Percentiles rank a stretch among this genome's conserved stretches.
phyloP scores from a whole-genome alignment of 495 filamentous ascomycete species.

The Neurospora tetrasperma region DNA sequence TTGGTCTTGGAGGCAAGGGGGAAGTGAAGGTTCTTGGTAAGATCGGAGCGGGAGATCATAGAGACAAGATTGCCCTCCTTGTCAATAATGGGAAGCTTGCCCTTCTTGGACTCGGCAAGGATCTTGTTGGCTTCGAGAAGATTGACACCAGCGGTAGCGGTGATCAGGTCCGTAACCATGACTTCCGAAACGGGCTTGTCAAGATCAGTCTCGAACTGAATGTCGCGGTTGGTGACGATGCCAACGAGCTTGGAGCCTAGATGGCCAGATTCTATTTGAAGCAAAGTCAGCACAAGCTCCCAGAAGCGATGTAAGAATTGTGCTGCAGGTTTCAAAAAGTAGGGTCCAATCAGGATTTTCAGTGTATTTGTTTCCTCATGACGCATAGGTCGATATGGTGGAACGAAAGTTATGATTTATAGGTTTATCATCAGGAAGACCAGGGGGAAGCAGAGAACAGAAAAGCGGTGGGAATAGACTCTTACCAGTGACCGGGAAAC shows the following conservation, averaged over 20 bases:
- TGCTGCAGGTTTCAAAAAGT: slow-evolving; percentile 27
- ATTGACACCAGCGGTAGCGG: slow-evolving; percentile 74
- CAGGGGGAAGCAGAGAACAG: slow-evolving; percentile 8
- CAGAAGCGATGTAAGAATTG: slow-evolving; percentile 6
- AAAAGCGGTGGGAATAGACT: slow-evolving; percentile 18
- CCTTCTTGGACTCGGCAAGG: slow-evolving; percentile 92
- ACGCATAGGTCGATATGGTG: slow-evolving; percentile 84
- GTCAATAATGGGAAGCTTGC: slow-evolving; percentile 96
- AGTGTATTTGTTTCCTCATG: slow-evolving; percentile 59
- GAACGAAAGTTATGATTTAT: slow-evolving; percentile 98
- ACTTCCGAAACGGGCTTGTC: slow-evolving; percentile 70
- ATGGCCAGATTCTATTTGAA: slow-evolving; percentile 67
- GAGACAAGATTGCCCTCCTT: slow-evolving; percentile 76
- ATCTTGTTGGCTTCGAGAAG: slow-evolving; percentile 86
- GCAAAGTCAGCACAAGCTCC: slow-evolving; percentile 21
- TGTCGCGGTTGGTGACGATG: slow-evolving; percentile 95
- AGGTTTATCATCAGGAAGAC: slow-evolving; percentile 61
- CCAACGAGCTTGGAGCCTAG: slow-evolving; percentile 91
- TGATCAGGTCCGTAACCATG: slow-evolving; percentile 94
- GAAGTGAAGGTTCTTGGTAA: slow-evolving; percentile 98
- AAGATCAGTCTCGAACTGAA: slow-evolving; percentile 78
- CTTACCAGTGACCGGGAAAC: slow-evolving; percentile 97
- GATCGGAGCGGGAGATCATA: slow-evolving; percentile 89
- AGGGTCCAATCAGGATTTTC: slow-evolving; percentile 29
- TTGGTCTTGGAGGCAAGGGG: slow-evolving; percentile 94